These are phyloP conservation scores for Bacterosira constricta DNA, from an alignment of 108 stramenopile genomes.

Conservation along the genomic window DNA sequence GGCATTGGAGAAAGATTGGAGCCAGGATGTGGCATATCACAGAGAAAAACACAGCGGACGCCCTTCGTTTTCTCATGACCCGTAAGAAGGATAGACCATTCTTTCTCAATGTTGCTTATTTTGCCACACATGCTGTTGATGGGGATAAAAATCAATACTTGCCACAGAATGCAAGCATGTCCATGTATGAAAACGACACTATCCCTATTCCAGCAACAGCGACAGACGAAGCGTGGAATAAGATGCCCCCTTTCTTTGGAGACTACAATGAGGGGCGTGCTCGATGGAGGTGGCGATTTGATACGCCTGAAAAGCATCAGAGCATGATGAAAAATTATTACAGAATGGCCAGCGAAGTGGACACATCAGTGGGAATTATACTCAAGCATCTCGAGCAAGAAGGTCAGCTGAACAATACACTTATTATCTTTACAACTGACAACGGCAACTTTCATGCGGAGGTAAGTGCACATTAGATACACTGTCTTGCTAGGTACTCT, in stretches of 20 bases:
- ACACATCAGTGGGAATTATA: constrained; percentile 58
- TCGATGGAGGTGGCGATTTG: constrained; percentile 68
- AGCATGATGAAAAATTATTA: constrained; percentile 79
- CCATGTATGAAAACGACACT: constrained; percentile 60
- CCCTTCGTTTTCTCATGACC: constrained; percentile 58
- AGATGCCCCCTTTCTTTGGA: constrained; percentile 61
- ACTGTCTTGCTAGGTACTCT: no score
- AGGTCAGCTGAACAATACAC: constrained; percentile 57
- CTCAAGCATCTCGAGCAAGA: constrained; percentile 54
- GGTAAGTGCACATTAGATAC: constrained; percentile 1
- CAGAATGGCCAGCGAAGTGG: constrained; percentile 82
- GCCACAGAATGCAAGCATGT: constrained; percentile 54
- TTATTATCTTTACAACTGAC: constrained; percentile 78
- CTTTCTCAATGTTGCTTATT: constrained; percentile 77
- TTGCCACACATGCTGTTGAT: constrained; percentile 79
- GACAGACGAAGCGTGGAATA: constrained; percentile 47
- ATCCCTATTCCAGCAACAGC: constrained; percentile 64
- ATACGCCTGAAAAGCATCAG: constrained; percentile 63
- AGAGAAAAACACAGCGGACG: constrained; percentile 68
- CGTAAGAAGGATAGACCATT: constrained; percentile 66
- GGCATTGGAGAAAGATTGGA: constrained; percentile 43
- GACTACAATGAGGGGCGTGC: constrained; percentile 72
- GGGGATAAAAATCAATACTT: constrained; percentile 54
- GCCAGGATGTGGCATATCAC: constrained; percentile 56
- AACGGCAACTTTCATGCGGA: constrained; percentile 69